A percentile compares a stretch with the other conserved stretches of the same genome.
These are phyloP conservation scores for Capsella rubella DNA, from an alignment of 441 rosid genomes.

Conservation along the genomic window DNA sequence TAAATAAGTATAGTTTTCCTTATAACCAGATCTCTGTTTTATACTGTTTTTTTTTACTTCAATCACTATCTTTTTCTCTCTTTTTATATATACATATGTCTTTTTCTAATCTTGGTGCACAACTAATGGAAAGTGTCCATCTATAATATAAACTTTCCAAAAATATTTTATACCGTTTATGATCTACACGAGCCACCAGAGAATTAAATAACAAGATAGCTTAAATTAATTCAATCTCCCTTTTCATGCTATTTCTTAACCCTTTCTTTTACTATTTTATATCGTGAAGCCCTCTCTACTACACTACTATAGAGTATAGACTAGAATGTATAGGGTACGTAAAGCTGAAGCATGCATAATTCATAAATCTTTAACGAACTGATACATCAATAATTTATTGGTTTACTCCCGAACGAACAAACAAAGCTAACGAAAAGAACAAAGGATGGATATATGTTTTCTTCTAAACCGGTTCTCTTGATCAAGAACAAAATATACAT, in stretches of 20 bases:
- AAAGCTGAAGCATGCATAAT: slow-evolving; percentile 38
- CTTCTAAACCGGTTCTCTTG: slow-evolving; percentile 29
- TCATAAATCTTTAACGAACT: slow-evolving; percentile 14
- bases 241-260: slow-evolving; percentile 1
- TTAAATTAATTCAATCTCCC: slow-evolving; percentile 4
- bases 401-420: slow-evolving; percentile 15
- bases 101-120: slow-evolving; percentile 4
- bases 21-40: slow-evolving; percentile 14
- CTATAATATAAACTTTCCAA: slow-evolving; percentile 19
- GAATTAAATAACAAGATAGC: slow-evolving; percentile 5
- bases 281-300: slow-evolving; percentile 26
- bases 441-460: slow-evolving; percentile 26
- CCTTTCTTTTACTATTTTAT: slow-evolving; percentile 22
- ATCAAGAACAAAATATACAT: slow-evolving; percentile 27
- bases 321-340: slow-evolving; percentile 29
- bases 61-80: slow-evolving; percentile 34
- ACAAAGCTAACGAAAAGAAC: slow-evolving; percentile 23
- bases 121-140: slow-evolving; percentile 14
- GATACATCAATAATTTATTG: slow-evolving; percentile 24
- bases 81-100: neutral
- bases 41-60: slow-evolving; percentile 14
- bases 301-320: neutral
- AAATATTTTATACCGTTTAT: slow-evolving; percentile 12
- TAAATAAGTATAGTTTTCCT: neutral
- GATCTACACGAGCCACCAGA: slow-evolving; percentile 33